Evolutionary conservation across 2,329 filamentous ascomycete species (phyloP).

Genomic region (Fusarium buxicola): DNA sequence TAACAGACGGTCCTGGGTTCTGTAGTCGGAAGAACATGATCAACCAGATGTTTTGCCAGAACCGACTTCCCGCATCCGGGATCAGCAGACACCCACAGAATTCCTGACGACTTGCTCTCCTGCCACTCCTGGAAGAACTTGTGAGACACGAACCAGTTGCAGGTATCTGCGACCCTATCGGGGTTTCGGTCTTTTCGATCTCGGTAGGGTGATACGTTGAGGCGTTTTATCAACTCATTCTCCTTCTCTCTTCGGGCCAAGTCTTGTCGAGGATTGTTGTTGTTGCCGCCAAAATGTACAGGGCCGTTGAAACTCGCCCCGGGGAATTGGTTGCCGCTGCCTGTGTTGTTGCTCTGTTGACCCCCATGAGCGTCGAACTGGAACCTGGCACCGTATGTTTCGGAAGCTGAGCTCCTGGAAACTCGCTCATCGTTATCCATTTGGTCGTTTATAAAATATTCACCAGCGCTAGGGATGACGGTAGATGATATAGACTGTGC

Average conservation of each 20-base stretch:
- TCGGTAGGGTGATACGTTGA: slow-evolving; percentile 21
- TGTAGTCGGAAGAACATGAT: slow-evolving; percentile 42
- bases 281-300: slow-evolving; percentile 18
- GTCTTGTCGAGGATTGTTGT: background rate
- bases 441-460: background rate
- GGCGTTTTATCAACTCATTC: background rate
- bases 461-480: too few relatives aligned
- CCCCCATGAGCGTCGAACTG: background rate
- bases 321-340: background rate
- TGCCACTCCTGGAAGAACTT: slow-evolving; percentile 16
- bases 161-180: slow-evolving; percentile 18
- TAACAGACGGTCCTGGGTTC: slow-evolving; percentile 49
- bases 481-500: background rate
- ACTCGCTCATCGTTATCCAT: background rate
- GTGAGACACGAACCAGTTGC: slow-evolving; percentile 33
- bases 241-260: background rate
- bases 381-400: background rate
- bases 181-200: slow-evolving; percentile 34
- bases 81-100: slow-evolving; percentile 53
- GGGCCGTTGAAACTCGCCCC: slow-evolving; percentile 46
- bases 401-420: background rate
- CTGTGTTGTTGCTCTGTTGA: slow-evolving; percentile 1
- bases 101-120: background rate
- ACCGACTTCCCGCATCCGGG: slow-evolving; percentile 60
- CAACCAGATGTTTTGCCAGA: slow-evolving; percentile 52